Evolutionary conservation across 768 basidiomycete species (phyloP).

Genomic region (Trametes villosa): DNA sequence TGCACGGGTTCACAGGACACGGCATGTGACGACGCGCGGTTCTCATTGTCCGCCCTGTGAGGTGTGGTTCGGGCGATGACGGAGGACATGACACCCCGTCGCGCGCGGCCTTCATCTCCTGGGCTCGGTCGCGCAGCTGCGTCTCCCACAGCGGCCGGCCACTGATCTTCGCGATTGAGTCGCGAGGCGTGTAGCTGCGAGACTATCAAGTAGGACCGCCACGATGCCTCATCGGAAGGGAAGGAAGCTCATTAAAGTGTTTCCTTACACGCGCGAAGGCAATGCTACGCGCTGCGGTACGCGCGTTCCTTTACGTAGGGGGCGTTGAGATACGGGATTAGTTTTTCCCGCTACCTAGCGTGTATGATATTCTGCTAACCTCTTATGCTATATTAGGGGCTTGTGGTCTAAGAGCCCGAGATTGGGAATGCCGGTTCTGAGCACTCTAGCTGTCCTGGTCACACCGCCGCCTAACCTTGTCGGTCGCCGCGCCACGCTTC

Average conservation of each 20-base stretch:
- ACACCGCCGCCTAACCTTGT: background rate
- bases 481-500: background rate
- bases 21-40: slow-evolving; percentile 13
- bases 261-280: slow-evolving; percentile 11
- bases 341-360: background rate
- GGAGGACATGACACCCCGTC: slow-evolving; percentile 4
- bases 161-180: slow-evolving; percentile 5
- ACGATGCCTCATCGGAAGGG: background rate
- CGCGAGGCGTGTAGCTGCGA: background rate
- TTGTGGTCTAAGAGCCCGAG: background rate
- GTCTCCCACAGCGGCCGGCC: background rate
- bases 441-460: background rate
- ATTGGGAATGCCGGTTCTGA: background rate
- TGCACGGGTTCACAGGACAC: slow-evolving; percentile 5
- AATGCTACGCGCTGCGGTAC: slow-evolving; percentile 6
- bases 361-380: background rate
- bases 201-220: slow-evolving; percentile 4
- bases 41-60: slow-evolving; percentile 8
- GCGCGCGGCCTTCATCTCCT: background rate
- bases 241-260: slow-evolving; percentile 1
- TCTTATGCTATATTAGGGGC: background rate
- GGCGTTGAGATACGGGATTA: background rate
- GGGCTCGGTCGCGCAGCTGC: background rate
- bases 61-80: slow-evolving; percentile 6
- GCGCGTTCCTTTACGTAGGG: slow-evolving; percentile 12